A percentile compares a stretch with the other conserved stretches of the same genome.
Evolutionary conservation across 2,329 filamentous ascomycete genomes (phyloP).

Genomic region (Lecanicillium sp.): DNA sequence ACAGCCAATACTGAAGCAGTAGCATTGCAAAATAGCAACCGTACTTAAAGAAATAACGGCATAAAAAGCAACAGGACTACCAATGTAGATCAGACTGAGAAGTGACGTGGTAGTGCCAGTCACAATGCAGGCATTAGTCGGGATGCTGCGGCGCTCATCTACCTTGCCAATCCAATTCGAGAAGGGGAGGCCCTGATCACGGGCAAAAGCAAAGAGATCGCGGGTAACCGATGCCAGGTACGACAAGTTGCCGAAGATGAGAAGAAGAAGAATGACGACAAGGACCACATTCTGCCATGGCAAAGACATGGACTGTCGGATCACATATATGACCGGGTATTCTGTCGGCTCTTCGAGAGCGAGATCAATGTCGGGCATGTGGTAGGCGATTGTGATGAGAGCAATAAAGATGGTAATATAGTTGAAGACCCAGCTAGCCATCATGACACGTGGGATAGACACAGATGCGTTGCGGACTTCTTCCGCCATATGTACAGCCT

Average conservation of each 20-base stretch:
- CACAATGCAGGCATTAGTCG: slow-evolving; percentile 9
- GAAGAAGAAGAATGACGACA: slow-evolving; percentile 5
- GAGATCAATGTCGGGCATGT: slow-evolving; percentile 8
- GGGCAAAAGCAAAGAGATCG: slow-evolving; percentile 8
- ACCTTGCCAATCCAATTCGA: slow-evolving; percentile 6
- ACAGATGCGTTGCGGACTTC: slow-evolving; percentile 2
- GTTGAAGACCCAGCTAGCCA: slow-evolving; percentile 5
- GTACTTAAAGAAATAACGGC: slow-evolving; percentile 9
- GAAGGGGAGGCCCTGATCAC: slow-evolving; percentile 7
- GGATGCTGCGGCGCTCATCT: slow-evolving; percentile 5
- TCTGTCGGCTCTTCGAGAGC: slow-evolving; percentile 6
- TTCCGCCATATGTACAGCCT: slow-evolving; percentile 6
- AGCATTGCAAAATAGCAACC: slow-evolving; percentile 11
- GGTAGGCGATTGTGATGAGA: slow-evolving; percentile 6
- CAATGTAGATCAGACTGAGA: slow-evolving; percentile 10
- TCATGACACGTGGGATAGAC: slow-evolving; percentile 4
- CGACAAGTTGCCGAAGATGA: slow-evolving; percentile 9
- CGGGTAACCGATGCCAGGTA: slow-evolving; percentile 9
- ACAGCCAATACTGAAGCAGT: slow-evolving; percentile 11
- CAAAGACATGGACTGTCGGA: slow-evolving; percentile 8
- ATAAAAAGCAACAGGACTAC: slow-evolving; percentile 11
- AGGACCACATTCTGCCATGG: slow-evolving; percentile 7
- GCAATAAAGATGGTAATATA: slow-evolving; percentile 4
- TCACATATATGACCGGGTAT: slow-evolving; percentile 8
- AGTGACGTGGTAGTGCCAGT: slow-evolving; percentile 6